phyloP scores from a whole-genome alignment of 2,329 filamentous ascomycete species.

The Apiospora koreana region DNA sequence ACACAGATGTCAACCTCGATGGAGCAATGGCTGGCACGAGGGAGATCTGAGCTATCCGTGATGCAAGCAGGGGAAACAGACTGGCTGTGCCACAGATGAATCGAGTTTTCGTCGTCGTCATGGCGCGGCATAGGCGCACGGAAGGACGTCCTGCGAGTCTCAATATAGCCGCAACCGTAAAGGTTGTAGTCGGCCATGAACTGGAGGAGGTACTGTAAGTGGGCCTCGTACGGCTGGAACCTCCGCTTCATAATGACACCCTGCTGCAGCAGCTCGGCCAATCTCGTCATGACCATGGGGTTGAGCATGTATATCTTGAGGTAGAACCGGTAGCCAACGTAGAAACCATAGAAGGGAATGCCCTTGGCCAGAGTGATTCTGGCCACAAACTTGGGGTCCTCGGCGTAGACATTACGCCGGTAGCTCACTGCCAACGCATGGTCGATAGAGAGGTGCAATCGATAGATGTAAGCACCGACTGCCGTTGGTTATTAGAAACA shows the following conservation, averaged over 20 bases:
- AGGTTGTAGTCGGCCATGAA: slow-evolving; percentile 99
- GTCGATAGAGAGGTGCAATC: slow-evolving; percentile 84
- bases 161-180: slow-evolving; percentile 88
- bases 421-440: slow-evolving; percentile 87
- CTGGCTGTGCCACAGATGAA: slow-evolving; percentile 78
- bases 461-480: slow-evolving; percentile 77
- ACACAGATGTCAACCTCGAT: slow-evolving; percentile 89
- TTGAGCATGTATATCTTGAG: slow-evolving; percentile 95
- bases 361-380: slow-evolving; percentile 92
- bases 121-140: slow-evolving; percentile 73
- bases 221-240: slow-evolving; percentile 92
- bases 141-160: slow-evolving; percentile 71
- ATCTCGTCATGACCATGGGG: slow-evolving; percentile 80
- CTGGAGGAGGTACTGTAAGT: slow-evolving; percentile 88
- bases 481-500: neutral
- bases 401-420: slow-evolving; percentile 70
- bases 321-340: slow-evolving; percentile 88
- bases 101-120: slow-evolving; percentile 57
- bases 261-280: slow-evolving; percentile 84
- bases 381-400: slow-evolving; percentile 73
- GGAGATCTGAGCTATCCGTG: slow-evolving; percentile 64
- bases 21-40: slow-evolving; percentile 82
- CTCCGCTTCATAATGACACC: slow-evolving; percentile 81
- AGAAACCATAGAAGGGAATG: slow-evolving; percentile 92
- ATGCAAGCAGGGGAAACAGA: slow-evolving; percentile 64